Conservation (phyloP, 345 rosid species). For the Salix udensis region DNA sequence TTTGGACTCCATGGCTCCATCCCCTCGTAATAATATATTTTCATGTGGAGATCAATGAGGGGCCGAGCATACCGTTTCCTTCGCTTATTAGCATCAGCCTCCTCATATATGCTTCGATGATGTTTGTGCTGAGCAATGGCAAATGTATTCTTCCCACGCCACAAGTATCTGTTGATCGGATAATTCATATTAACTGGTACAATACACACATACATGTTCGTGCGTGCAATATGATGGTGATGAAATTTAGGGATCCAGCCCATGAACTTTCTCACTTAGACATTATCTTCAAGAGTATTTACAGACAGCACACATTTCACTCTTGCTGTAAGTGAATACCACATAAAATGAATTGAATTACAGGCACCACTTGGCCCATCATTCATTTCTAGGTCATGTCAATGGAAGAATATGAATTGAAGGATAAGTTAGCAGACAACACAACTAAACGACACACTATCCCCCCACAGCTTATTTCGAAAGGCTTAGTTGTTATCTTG, state of each 20-base stretch:
- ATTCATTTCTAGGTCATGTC: neutral
- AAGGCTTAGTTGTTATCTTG: too few species aligned
- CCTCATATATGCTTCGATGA: constrained; percentile 79
- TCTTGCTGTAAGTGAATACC: neutral
- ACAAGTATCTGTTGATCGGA: constrained; percentile 58
- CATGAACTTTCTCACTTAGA: neutral
- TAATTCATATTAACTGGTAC: neutral
- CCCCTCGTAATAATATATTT: constrained; percentile 80
- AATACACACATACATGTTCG: neutral
- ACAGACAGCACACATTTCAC: neutral
- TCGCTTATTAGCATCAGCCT: constrained; percentile 93
- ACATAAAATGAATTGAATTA: neutral
- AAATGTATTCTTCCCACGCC: constrained; percentile 89
- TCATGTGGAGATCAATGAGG: constrained; percentile 94
- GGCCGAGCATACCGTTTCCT: constrained; percentile 93
- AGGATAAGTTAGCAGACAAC: neutral
- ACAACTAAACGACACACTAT: too few species aligned
- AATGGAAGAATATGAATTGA: neutral
- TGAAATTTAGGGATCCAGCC: neutral
- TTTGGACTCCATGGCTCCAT: constrained; percentile 84
- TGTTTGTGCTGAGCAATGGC: constrained; percentile 96
- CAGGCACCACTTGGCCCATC: neutral
- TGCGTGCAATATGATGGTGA: neutral
- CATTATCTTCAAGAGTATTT: neutral
- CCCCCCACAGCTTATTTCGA: too few species aligned